Base-by-base conservation (phyloP, 1,284 basidiomycete species). In the Rhodotorula sp. region DNA sequence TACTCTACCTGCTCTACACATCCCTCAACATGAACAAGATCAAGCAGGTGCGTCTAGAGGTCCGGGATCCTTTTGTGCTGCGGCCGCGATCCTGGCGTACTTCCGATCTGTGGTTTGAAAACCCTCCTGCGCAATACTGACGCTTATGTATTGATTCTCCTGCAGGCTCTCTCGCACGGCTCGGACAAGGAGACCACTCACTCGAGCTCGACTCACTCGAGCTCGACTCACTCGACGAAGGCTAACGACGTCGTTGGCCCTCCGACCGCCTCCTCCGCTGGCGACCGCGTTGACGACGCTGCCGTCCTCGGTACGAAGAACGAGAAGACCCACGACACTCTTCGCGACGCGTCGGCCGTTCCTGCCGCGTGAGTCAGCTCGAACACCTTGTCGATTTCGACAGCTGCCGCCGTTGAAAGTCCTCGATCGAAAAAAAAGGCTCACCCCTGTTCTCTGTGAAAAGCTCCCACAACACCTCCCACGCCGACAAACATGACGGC, bases 161-260 rank as follows among this genome's bases (percentile, higher is more conserved):
- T n/a, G 58, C 69, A 73, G 69, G 68, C 70, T 52, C 70, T 73
- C 67, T 63, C 66, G 29, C 64, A 71, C 69, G 39, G 39, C 39
- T 43, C 58, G 18, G 60, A 57, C 58, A 18, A 62, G 46, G 46
- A 56, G n/a, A 26, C n/a, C 20, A 34, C 16, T 26, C 26, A 31
- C 48, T 26, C n/a, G 12, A 48, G 56, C 46, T 56, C 54, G 15
- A 26, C 54, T 5, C 23, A 58, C 48, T 63, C 67, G 47, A 49
- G n/a, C n/a, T 56, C 54, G 15, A 26, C 54, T 5, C 23, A 58
- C 48, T 63, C 67, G 47, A 49, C 59, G 29, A 21, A 39, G 3
- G 26, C 23, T 34, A 51, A 39, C 62, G 47, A 48, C 60, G 48
- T 31, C 20, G 46, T 31, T 47, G 60, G 20, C 12, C 16, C 60